Evolutionary conservation across 2,329 filamentous ascomycete genomes (phyloP).

Genomic region (Boeremia exigua): DNA sequence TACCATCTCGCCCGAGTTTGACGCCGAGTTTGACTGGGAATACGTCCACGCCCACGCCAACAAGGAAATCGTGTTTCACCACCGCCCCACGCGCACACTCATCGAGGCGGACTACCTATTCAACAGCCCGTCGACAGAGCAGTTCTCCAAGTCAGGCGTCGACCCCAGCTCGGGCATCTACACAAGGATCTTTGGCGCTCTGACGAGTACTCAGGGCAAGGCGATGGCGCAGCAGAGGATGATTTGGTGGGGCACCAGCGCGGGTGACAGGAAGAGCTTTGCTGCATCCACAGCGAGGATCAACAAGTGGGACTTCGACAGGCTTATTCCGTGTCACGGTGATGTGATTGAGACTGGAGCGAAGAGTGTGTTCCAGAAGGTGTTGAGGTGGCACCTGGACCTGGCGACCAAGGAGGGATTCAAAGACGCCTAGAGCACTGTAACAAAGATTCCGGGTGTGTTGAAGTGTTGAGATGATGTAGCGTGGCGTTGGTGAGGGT

Average conservation of each 20-base stretch:
- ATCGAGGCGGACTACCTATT: slow-evolving; percentile 92
- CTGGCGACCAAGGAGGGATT: slow-evolving; percentile 29
- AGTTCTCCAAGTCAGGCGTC: slow-evolving; percentile 67
- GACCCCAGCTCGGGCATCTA: slow-evolving; percentile 63
- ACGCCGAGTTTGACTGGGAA: slow-evolving; percentile 82
- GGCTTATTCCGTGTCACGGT: slow-evolving; percentile 89
- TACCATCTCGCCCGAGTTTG: slow-evolving; percentile 77
- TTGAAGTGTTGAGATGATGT: not conserved
- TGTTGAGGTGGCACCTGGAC: slow-evolving; percentile 83
- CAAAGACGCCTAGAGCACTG: slow-evolving; percentile 8
- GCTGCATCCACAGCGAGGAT: slow-evolving; percentile 73
- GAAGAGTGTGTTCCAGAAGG: slow-evolving; percentile 76
- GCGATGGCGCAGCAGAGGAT: slow-evolving; percentile 73
- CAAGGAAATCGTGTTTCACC: slow-evolving; percentile 86
- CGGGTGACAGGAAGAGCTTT: slow-evolving; percentile 70
- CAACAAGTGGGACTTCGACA: slow-evolving; percentile 80
- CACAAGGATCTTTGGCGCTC: slow-evolving; percentile 61
- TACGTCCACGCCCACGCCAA: slow-evolving; percentile 82
- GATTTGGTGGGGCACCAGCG: slow-evolving; percentile 75
- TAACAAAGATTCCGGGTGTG: too few relatives aligned
- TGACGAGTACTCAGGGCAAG: slow-evolving; percentile 70
- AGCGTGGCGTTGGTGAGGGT: not conserved
- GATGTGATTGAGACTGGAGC: slow-evolving; percentile 79
- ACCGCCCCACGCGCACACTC: slow-evolving; percentile 77
- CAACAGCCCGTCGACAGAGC: slow-evolving; percentile 86